These are phyloP conservation scores for Entrophospora sp. DNA, from an alignment of 192 early-diverging fungal genomes.

Conservation along the genomic window DNA sequence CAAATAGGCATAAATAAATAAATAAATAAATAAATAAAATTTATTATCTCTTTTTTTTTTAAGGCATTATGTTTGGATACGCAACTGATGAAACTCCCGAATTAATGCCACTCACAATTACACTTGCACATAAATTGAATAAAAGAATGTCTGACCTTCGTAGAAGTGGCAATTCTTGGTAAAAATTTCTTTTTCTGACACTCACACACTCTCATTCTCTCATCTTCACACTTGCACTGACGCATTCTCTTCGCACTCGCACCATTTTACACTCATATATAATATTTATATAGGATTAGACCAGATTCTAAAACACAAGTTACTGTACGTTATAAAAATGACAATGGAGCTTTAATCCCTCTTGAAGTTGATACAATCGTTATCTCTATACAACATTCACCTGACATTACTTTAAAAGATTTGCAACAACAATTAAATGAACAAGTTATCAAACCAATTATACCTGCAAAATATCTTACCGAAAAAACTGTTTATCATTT, in stretches of 20 bases:
- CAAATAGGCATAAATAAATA: too few relatives aligned
- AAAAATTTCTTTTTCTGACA: too few relatives aligned
- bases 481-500: constrained; percentile 90
- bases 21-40: too few relatives aligned
- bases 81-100: constrained; percentile 99
- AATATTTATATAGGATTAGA: constrained; percentile 46
- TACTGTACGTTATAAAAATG: constrained; percentile 97
- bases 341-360: constrained; percentile 89
- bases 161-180: constrained; percentile 81
- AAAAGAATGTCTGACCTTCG: constrained; percentile 91
- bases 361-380: constrained; percentile 95
- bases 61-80: constrained; percentile 86
- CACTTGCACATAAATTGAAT: constrained; percentile 97
- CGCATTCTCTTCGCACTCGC: too few relatives aligned
- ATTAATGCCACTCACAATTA: constrained; percentile 94
- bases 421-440: constrained; percentile 83
- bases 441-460: constrained; percentile 86
- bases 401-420: constrained; percentile 76
- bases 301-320: constrained; percentile 99
- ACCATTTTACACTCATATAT: too few relatives aligned
- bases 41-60: neutral
- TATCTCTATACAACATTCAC: constrained; percentile 94
- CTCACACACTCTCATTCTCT: too few relatives aligned
- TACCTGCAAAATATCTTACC: constrained; percentile 84
- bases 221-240: too few relatives aligned